phyloP scores from a whole-genome alignment of 257 asterid genomes.

The Petunia axillaris region DNA sequence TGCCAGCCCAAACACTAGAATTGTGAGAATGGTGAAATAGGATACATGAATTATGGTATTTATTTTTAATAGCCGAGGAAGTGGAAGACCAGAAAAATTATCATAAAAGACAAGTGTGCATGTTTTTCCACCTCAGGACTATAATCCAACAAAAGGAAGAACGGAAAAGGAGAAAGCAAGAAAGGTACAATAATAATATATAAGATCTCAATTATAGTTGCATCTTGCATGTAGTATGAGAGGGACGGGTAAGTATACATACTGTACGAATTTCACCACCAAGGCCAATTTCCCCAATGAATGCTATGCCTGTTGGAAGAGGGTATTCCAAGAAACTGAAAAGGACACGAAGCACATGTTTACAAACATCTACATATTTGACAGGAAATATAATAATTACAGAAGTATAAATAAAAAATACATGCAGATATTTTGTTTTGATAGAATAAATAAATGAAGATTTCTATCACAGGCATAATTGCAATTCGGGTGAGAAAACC shows the following conservation, averaged over 20 bases:
- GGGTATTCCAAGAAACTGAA: constrained; percentile 92
- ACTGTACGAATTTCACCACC: constrained; percentile 91
- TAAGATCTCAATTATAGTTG: too few relatives aligned
- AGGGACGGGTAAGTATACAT: constrained; percentile 27
- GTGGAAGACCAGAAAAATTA: background rate
- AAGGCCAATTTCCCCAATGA: constrained; percentile 91
- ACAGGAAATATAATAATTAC: background rate
- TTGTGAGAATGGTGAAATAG: background rate
- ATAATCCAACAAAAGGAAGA: background rate
- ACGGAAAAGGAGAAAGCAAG: background rate
- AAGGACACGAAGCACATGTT: constrained; percentile 24
- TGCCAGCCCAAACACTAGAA: background rate
- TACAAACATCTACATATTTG: constrained; percentile 21
- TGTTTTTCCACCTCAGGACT: background rate
- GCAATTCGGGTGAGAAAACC: background rate
- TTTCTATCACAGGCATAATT: background rate
- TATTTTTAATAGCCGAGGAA: background rate
- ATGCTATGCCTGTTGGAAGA: constrained; percentile 80
- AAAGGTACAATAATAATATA: background rate
- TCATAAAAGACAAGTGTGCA: background rate
- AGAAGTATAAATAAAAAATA: constrained; percentile 9
- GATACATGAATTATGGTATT: constrained; percentile 16
- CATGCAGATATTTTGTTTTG: background rate
- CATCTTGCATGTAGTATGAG: background rate
- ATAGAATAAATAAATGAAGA: too few relatives aligned